Evolutionary conservation across 164 flowering plant genomes (phyloP).

Genomic region (Brasenia schreberi): DNA sequence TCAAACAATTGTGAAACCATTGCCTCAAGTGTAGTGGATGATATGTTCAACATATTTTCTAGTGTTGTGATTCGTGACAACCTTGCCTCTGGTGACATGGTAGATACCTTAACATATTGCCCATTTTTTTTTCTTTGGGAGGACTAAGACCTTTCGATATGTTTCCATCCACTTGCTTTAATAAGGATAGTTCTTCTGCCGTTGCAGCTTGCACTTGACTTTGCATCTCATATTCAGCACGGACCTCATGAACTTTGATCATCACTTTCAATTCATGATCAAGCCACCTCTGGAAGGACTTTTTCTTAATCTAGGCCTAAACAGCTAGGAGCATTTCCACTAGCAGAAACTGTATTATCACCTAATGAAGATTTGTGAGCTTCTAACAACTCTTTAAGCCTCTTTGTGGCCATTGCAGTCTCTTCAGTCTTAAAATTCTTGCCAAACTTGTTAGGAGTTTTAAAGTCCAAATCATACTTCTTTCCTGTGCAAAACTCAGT

Average conservation of each 20-base stretch:
- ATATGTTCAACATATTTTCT: conserved; percentile 78
- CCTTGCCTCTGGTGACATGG: too few relatives aligned
- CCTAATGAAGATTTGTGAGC: conserved; percentile 81
- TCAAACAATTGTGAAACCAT: conserved; percentile 99
- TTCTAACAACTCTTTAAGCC: conserved; percentile 92
- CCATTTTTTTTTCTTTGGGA: conserved; percentile 88
- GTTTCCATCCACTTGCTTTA: conserved; percentile 72
- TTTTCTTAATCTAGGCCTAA: conserved; percentile 86
- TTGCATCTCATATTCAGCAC: conserved; percentile 91
- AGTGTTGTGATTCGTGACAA: conserved; percentile 85
- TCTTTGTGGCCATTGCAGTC: conserved; percentile 99
- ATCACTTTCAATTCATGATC: conserved; percentile 99
- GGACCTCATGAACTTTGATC: conserved; percentile 99
- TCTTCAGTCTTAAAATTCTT: conserved; percentile 99
- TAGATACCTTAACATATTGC: conserved; percentile 30
- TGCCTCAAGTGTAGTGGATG: conserved; percentile 83
- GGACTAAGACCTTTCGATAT: conserved; percentile 73
- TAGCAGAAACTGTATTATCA: conserved; percentile 47
- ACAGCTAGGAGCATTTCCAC: conserved; percentile 58
- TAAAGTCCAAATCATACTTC: too few relatives aligned
- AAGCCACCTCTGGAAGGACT: conserved; percentile 75
- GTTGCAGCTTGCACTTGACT: conserved; percentile 97
- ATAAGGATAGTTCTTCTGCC: conserved; percentile 75
- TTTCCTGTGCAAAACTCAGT: too few relatives aligned
- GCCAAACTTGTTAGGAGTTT: too few relatives aligned